Evolutionary conservation across 306 rosid genomes (phyloP), one percentile per base, ranked within the genome.

Genomic region (Pterocarpus macrocarpus): DNA sequence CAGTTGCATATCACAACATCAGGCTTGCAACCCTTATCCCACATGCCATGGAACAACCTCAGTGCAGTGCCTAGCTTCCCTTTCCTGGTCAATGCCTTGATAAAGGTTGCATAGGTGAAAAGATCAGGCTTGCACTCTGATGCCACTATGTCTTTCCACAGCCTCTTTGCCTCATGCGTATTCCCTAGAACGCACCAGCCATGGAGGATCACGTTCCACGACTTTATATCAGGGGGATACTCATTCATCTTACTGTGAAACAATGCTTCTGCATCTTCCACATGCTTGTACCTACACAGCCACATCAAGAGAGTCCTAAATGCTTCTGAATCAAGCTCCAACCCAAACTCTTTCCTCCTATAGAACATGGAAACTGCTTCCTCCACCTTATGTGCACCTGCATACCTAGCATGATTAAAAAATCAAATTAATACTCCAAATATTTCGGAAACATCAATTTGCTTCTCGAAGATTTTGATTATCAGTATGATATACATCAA

Each of bases 101-200:
- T 92, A 64, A 89, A 86, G 8, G 84, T 94, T 8, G 73, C 91
- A 56, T 83, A 87, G 1, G 96, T 90, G 76, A 79, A 92, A 35
- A 87, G 47, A 85, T 92, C 94, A 13, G 93, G 94, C 87, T 69
- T 84, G 79, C 93, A 89, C 73, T 83, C 80, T 4, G 90, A 94
- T 4, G 85, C 86, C 33, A 92, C 15, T 33, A 89, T 85, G 47
- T 94, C 94, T 38, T 85, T 89, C 97, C 97, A 94, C 47, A 92
- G 72, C 87, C 96, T 81, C 76, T 92, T 94, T 4, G 93, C 92
- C 82, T 94, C 97, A 0, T 59, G 75, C 4, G 83, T 89, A 71
- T 94, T 92, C 76, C 91, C 96, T 44, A 89, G 61, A 9, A 90
- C 90, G 61, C 98, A 94, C 98, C 98, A 94, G 3, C 98, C 98